phyloP scores from a whole-genome alignment of 495 filamentous ascomycete genomes.

The Penicillium fimorum region DNA sequence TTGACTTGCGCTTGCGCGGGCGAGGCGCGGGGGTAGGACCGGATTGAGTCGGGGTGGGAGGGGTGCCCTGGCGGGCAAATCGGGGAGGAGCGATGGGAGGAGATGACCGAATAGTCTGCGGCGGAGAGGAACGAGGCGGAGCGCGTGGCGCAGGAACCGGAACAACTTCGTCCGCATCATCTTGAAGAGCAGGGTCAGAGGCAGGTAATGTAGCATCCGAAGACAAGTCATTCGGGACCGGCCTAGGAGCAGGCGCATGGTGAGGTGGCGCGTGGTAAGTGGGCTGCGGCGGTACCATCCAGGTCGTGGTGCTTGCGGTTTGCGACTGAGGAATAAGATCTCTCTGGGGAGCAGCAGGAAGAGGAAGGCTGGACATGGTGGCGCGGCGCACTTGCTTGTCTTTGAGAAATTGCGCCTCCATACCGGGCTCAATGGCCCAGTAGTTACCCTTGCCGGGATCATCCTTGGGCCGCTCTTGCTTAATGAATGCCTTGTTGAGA shows the following conservation, averaged over 20 bases:
- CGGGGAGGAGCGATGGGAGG: slow-evolving; percentile 72
- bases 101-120: slow-evolving; percentile 76
- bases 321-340: slow-evolving; percentile 32
- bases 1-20: slow-evolving; percentile 67
- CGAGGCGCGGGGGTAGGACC: slow-evolving; percentile 53
- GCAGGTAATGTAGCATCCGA: slow-evolving; percentile 95
- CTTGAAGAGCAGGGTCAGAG: slow-evolving; percentile 70
- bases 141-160: slow-evolving; percentile 33
- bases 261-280: slow-evolving; percentile 21
- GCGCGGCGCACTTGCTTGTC: slow-evolving; percentile 68
- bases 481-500: slow-evolving; percentile 94
- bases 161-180: slow-evolving; percentile 56
- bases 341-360: slow-evolving; percentile 37
- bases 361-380: slow-evolving; percentile 47
- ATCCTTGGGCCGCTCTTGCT: slow-evolving; percentile 93
- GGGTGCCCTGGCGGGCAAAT: slow-evolving; percentile 66
- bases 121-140: slow-evolving; percentile 56
- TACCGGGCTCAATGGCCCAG: slow-evolving; percentile 87
- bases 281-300: slow-evolving; percentile 40
- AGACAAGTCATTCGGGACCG: slow-evolving; percentile 59
- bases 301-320: slow-evolving; percentile 36
- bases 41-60: slow-evolving; percentile 65
- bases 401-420: slow-evolving; percentile 83
- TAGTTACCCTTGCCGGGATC: slow-evolving; percentile 99
- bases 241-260: slow-evolving; percentile 18